Conservation (phyloP, 192 early-diverging fungal genomes). For the Cetraspora pellucida region DNA sequence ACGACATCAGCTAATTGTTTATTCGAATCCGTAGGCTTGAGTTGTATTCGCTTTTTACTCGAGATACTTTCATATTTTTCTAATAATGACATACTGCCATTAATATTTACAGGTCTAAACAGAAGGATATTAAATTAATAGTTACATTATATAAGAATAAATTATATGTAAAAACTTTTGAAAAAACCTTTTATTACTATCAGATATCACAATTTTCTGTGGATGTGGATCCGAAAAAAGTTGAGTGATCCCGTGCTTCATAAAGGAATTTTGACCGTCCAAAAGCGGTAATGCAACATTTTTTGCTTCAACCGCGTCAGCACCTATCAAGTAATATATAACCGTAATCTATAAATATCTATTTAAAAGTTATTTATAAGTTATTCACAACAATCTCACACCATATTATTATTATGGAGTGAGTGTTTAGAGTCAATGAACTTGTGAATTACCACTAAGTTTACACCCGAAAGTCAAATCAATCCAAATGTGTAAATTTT, state of each 20-base stretch:
- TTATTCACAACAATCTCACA: too few species aligned
- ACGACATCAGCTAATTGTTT: slow-evolving; percentile 41
- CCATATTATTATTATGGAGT: background rate
- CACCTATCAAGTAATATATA: slow-evolving; percentile 44
- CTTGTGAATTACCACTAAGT: slow-evolving; percentile 46
- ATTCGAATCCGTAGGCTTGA: background rate
- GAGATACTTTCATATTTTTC: slow-evolving; percentile 41
- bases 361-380: too few species aligned
- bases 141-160: background rate
- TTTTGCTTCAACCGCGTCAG: slow-evolving; percentile 72
- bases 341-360: too few species aligned
- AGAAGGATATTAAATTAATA: too few species aligned
- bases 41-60: slow-evolving; percentile 38
- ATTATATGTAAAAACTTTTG: background rate
- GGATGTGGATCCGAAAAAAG: slow-evolving; percentile 87
- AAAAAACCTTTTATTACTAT: background rate
- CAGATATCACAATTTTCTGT: slow-evolving; percentile 28
- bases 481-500: slow-evolving; percentile 81
- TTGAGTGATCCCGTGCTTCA: slow-evolving; percentile 74
- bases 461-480: slow-evolving; percentile 89
- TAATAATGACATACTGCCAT: slow-evolving; percentile 7
- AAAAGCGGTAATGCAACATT: slow-evolving; percentile 73
- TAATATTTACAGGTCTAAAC: background rate
- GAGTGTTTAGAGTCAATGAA: background rate
- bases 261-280: slow-evolving; percentile 83